These are phyloP conservation scores for Periglandula ipomoeae DNA, from an alignment of 2,329 filamentous ascomycete species.

Conservation along the genomic window DNA sequence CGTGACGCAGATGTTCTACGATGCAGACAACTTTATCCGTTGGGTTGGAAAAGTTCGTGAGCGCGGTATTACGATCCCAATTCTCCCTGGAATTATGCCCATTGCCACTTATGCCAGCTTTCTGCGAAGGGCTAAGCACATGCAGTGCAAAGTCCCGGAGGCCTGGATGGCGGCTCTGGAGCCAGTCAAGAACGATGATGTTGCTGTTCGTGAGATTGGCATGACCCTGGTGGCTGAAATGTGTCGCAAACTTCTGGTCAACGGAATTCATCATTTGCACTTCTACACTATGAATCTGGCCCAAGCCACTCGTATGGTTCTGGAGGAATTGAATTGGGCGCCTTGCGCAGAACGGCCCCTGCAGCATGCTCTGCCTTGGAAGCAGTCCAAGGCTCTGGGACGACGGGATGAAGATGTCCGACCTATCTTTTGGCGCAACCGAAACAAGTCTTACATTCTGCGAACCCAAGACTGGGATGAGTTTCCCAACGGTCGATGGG, in stretches of 20 bases:
- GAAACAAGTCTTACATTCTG: constrained; percentile 89
- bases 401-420: constrained; percentile 90
- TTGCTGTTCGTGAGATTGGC: constrained; percentile 81
- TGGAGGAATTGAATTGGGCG: constrained; percentile 79
- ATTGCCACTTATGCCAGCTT: constrained; percentile 96
- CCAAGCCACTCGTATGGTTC: constrained; percentile 84
- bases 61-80: constrained; percentile 73
- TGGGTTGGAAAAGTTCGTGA: constrained; percentile 85
- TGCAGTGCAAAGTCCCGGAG: constrained; percentile 73
- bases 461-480: constrained; percentile 99
- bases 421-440: constrained; percentile 97
- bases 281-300: constrained; percentile 99
- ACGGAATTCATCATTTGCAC: constrained; percentile 80
- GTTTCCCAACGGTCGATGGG: constrained; percentile 97
- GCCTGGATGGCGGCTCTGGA: constrained; percentile 76
- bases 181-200: constrained; percentile 93
- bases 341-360: constrained; percentile 70
- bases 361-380: constrained; percentile 90
- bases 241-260: constrained; percentile 76
- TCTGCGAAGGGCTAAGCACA: constrained; percentile 81
- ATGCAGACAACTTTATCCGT: constrained; percentile 85
- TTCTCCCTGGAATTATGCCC: constrained; percentile 76
- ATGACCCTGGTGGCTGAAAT: constrained; percentile 80
- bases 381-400: constrained; percentile 83
- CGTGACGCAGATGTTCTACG: constrained; percentile 99